Conservation (phyloP, 164 flowering plant genomes). For the Litsea cubeba region DNA sequence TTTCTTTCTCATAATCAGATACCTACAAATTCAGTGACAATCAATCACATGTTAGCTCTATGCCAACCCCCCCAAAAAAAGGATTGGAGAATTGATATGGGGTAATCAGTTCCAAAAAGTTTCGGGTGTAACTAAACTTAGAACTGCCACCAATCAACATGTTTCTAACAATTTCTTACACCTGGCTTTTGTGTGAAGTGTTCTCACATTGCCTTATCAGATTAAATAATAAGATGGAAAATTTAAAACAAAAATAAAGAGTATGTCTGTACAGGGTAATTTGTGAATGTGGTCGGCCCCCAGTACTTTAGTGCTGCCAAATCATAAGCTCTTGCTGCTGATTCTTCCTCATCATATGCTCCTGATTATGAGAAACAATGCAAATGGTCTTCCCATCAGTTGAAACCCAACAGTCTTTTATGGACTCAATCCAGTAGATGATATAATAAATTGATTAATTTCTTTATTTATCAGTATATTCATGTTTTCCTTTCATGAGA, state of each 20-base stretch:
- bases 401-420: neutral
- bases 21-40: conserved; percentile 23
- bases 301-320: conserved; percentile 66
- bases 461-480: too few species aligned
- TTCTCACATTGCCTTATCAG: neutral
- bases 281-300: conserved; percentile 55
- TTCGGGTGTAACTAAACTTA: neutral
- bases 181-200: neutral
- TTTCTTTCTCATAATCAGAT: conserved; percentile 43
- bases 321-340: conserved; percentile 68
- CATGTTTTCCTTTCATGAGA: too few species aligned
- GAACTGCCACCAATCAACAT: neutral
- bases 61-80: too few species aligned
- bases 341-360: conserved; percentile 63
- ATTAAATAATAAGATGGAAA: neutral
- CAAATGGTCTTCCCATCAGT: neutral
- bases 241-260: neutral
- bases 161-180: neutral
- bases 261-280: conserved; percentile 36
- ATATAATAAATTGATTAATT: too few species aligned
- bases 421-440: too few species aligned
- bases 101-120: neutral
- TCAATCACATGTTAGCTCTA: neutral
- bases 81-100: neutral
- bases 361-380: conserved; percentile 28